phyloP scores from a whole-genome alignment of 805 yeast species.

The Wickerhamiella dianesei region DNA sequence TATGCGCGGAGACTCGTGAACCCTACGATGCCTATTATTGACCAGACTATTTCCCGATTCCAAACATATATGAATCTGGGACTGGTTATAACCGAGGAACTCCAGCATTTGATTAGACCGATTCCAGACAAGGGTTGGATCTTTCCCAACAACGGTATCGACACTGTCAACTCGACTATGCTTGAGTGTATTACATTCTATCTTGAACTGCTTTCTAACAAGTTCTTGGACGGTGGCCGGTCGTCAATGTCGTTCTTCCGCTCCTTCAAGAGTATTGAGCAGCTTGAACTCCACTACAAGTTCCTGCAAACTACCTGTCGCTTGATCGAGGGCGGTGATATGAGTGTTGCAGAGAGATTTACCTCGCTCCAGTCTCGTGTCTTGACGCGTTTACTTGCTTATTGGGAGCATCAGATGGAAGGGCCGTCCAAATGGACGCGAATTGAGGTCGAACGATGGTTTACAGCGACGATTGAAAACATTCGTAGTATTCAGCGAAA shows the following conservation, averaged over 20 bases:
- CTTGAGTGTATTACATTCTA: constrained; percentile 62
- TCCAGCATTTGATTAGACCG: constrained; percentile 38
- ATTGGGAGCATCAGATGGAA: constrained; percentile 56
- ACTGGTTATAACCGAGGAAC: constrained; percentile 55
- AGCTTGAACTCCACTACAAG: constrained; percentile 69
- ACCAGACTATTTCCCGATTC: constrained; percentile 81
- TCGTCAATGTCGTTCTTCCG: constrained; percentile 42
- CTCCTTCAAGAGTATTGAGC: constrained; percentile 85
- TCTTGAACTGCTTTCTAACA: constrained; percentile 56
- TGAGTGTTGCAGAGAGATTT: constrained; percentile 67
- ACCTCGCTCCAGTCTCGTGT: constrained; percentile 52
- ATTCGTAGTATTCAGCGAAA: constrained; percentile 53
- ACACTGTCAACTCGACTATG: constrained; percentile 50
- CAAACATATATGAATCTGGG: constrained; percentile 64
- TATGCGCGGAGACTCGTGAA: constrained; percentile 68
- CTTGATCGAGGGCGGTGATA: constrained; percentile 67
- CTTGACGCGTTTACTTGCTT: constrained; percentile 52
- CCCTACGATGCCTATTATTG: constrained; percentile 93
- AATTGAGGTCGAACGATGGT: constrained; percentile 40
- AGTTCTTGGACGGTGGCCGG: constrained; percentile 63
- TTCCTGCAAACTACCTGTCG: constrained; percentile 65
- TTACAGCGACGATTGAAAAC: constrained; percentile 27
- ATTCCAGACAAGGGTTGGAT: constrained; percentile 57
- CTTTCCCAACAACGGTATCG: constrained; percentile 48
- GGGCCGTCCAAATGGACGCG: constrained; percentile 38